A percentile compares a stretch with the other conserved stretches of the same genome.
Evolutionary conservation across 2,329 filamentous ascomycete genomes (phyloP).

Genomic region (Fusarium hainanense): DNA sequence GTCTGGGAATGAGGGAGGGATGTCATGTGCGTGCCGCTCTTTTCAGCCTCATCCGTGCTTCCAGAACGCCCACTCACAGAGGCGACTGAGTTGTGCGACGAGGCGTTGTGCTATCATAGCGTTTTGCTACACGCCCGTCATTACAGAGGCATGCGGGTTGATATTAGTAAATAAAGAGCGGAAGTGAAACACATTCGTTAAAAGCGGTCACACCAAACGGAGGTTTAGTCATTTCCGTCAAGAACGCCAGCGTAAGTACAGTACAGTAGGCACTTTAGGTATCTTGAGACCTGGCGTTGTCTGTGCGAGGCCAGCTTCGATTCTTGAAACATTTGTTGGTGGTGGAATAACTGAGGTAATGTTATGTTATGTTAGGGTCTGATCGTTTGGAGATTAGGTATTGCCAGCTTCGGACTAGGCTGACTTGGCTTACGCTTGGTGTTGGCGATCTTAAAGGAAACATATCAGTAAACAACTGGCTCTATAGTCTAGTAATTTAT

Average conservation of each 20-base stretch:
- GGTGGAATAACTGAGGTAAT: conserved; percentile 11
- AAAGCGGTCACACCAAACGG: conserved; percentile 14
- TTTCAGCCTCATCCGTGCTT: conserved; percentile 33
- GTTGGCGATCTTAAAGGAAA: background rate
- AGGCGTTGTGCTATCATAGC: background rate
- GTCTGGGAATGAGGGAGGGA: conserved; percentile 16
- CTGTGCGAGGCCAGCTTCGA: conserved; percentile 25
- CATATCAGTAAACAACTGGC: conserved; percentile 23
- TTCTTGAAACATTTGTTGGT: conserved; percentile 16
- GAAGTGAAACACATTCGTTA: conserved; percentile 10
- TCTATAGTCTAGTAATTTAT: conserved; percentile 19
- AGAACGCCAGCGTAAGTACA: conserved; percentile 3
- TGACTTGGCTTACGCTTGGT: conserved; percentile 1
- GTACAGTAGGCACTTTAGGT: background rate
- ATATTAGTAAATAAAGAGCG: background rate
- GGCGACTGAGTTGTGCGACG: conserved; percentile 3
- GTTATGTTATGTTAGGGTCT: conserved; percentile 12
- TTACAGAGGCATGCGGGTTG: background rate
- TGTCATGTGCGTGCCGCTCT: conserved; percentile 14
- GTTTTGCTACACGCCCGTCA: conserved; percentile 12
- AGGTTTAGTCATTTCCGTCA: conserved; percentile 36
- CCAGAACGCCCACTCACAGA: conserved; percentile 19
- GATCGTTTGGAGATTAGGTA: conserved; percentile 21
- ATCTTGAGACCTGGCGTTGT: conserved; percentile 11
- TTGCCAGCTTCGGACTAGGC: conserved; percentile 21